Evolutionary conservation across 805 yeast species (phyloP).

Genomic region (Nakazawaea anatomiae): DNA sequence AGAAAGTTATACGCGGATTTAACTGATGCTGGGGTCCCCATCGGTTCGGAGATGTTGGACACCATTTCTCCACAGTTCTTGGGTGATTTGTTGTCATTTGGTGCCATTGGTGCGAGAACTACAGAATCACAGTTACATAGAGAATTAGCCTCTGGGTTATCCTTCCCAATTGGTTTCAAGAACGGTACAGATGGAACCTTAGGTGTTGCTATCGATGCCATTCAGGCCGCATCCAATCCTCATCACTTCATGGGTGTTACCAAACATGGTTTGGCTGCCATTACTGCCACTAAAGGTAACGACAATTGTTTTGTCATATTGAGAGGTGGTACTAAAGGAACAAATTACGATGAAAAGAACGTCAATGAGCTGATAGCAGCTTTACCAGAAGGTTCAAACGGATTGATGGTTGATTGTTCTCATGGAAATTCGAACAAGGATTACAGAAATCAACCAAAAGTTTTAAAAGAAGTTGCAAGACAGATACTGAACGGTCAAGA

Average conservation of each 20-base stretch:
- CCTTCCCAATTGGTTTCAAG: conserved; percentile 99
- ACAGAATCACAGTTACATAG: conserved; percentile 98
- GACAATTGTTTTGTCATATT: conserved; percentile 89
- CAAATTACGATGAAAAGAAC: conserved; percentile 83
- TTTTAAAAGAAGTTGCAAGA: conserved; percentile 72
- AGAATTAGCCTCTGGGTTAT: conserved; percentile 93
- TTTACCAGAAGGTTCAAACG: conserved; percentile 41
- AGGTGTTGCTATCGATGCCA: conserved; percentile 91
- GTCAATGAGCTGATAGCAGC: conserved; percentile 68
- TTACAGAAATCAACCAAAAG: conserved; percentile 92
- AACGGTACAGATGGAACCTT: conserved; percentile 97
- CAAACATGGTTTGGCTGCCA: conserved; percentile 94
- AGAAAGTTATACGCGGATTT: conserved; percentile 80
- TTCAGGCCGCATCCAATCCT: conserved; percentile 82
- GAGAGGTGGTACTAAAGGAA: conserved; percentile 93
- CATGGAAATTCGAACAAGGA: conserved; percentile 96
- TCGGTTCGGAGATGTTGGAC: conserved; percentile 97
- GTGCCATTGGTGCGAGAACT: conserved; percentile 99
- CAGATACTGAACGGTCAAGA: conserved; percentile 81
- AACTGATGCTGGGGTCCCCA: conserved; percentile 78
- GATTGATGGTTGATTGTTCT: conserved; percentile 93
- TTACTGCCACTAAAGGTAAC: conserved; percentile 93
- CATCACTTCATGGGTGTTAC: conserved; percentile 98
- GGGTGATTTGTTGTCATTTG: conserved; percentile 84
- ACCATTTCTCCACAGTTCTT: conserved; percentile 96